Conservation (phyloP, 2,329 filamentous ascomycete genomes). For the Aphanocladium album region DNA sequence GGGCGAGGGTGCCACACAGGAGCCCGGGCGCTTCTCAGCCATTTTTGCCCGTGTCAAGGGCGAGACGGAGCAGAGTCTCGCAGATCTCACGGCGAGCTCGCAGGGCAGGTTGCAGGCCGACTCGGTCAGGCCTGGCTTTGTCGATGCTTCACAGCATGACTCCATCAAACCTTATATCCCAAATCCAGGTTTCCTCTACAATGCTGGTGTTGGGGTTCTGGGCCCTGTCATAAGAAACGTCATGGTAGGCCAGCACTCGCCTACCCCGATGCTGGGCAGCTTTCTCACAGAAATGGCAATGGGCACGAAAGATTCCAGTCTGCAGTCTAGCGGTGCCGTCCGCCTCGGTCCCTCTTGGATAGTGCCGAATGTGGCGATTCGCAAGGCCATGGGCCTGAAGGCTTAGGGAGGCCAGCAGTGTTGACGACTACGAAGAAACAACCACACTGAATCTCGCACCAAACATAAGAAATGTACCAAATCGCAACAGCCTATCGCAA, state of each 20-base stretch:
- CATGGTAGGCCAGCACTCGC: conserved; percentile 28
- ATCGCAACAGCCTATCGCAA: neutral
- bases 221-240: conserved; percentile 21
- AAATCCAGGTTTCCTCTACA: conserved; percentile 17
- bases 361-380: conserved; percentile 31
- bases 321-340: conserved; percentile 25
- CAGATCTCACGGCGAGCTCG: conserved; percentile 42
- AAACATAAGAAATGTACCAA: too few species aligned
- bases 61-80: conserved; percentile 55
- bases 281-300: conserved; percentile 43
- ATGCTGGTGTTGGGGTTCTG: conserved; percentile 17
- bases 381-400: conserved; percentile 27
- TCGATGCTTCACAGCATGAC: conserved; percentile 46
- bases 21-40: conserved; percentile 50
- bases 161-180: conserved; percentile 40
- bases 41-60: conserved; percentile 64
- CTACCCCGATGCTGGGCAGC: conserved; percentile 39
- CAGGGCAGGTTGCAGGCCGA: conserved; percentile 45
- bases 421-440: neutral
- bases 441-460: too few species aligned
- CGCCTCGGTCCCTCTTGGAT: conserved; percentile 31
- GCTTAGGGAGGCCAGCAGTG: neutral
- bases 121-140: conserved; percentile 53
- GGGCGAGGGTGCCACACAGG: conserved; percentile 54
- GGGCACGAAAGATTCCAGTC: conserved; percentile 29